Evolutionary conservation across 768 basidiomycete genomes (phyloP).

Genomic region (Omphalotus guepiniiformis): DNA sequence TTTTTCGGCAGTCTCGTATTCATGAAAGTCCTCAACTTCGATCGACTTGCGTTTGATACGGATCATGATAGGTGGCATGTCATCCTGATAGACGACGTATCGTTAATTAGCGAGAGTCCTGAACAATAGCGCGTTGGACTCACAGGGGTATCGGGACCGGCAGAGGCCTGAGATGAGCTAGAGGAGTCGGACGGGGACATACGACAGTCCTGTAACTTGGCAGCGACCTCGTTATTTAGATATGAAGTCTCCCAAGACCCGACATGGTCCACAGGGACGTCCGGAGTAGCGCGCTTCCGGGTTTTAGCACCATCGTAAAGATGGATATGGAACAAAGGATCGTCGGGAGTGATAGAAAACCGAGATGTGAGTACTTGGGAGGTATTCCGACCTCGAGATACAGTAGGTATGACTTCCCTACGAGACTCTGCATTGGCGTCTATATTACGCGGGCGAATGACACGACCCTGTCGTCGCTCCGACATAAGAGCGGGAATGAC

Average conservation of each 20-base stretch:
- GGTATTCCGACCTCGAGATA: slow-evolving; percentile 3
- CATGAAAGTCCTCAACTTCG: slow-evolving; percentile 17
- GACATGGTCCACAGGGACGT: slow-evolving; percentile 19
- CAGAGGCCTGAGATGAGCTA: slow-evolving; percentile 14
- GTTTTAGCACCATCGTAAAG: neutral
- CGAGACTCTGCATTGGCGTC: too few relatives aligned
- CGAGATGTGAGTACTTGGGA: slow-evolving; percentile 5
- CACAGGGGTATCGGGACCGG: slow-evolving; percentile 28
- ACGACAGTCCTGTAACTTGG: neutral
- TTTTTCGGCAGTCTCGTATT: slow-evolving; percentile 24
- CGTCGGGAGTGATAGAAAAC: slow-evolving; percentile 4
- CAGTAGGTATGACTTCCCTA: too few relatives aligned
- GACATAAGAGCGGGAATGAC: neutral
- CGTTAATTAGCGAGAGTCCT: neutral
- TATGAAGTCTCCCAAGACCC: slow-evolving; percentile 1
- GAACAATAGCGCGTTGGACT: slow-evolving; percentile 1
- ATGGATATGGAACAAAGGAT: slow-evolving; percentile 1
- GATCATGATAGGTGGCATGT: slow-evolving; percentile 19
- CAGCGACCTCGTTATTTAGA: neutral
- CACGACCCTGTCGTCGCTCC: neutral
- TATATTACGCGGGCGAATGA: neutral
- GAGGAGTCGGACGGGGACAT: slow-evolving; percentile 12
- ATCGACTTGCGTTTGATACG: slow-evolving; percentile 35
- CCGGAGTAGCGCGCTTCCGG: slow-evolving; percentile 10
- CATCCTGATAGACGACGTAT: slow-evolving; percentile 5